Conservation (phyloP, 179 eudicot species). For the Sideroxylon spinosum region DNA sequence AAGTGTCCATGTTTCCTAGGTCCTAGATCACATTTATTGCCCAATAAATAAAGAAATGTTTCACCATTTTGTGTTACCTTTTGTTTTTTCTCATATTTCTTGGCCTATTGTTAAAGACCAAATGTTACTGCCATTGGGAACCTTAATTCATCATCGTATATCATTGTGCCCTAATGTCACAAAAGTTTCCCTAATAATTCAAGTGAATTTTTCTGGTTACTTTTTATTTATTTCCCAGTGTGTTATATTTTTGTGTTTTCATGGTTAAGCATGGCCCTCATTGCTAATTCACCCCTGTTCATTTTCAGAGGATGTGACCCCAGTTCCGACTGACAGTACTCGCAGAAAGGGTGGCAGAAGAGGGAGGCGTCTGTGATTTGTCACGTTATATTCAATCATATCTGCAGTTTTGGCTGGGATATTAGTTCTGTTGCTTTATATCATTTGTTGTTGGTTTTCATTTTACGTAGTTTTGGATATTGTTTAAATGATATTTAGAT, state of each 20-base stretch:
- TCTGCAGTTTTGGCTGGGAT: background rate
- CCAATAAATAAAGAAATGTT: background rate
- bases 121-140: background rate
- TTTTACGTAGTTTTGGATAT: background rate
- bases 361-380: slow-evolving; percentile 75
- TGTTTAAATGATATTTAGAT: background rate
- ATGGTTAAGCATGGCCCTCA: background rate
- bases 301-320: slow-evolving; percentile 82
- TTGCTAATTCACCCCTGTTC: background rate
- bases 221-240: no score
- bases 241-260: background rate
- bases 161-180: background rate
- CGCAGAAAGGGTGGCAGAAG: slow-evolving; percentile 93
- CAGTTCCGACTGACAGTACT: slow-evolving; percentile 86
- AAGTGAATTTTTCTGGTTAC: no score
- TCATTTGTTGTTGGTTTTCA: background rate
- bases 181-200: background rate
- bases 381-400: background rate
- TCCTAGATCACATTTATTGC: background rate
- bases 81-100: background rate
- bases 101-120: background rate
- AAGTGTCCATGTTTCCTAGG: no score
- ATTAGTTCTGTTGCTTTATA: background rate
- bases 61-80: background rate
- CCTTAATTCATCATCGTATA: no score